Evolutionary conservation across 257 asterid species (phyloP).

Genomic region (Ocimum tenuiflorum): DNA sequence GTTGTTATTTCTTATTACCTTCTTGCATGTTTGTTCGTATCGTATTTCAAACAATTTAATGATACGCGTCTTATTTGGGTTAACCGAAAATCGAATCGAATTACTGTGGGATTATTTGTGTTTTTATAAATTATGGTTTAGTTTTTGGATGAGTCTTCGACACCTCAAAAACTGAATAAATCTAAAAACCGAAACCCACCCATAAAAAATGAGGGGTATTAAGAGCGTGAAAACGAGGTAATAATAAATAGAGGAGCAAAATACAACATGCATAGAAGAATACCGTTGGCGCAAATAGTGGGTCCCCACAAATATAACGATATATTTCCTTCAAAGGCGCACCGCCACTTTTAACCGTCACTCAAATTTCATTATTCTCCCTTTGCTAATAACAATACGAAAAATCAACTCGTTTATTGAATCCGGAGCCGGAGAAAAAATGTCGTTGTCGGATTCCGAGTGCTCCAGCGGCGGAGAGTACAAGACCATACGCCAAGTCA

Average conservation of each 20-base stretch:
- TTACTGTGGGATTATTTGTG: too few species aligned
- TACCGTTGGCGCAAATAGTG: slow-evolving; percentile 67
- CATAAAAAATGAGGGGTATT: too few species aligned
- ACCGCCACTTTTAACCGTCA: slow-evolving; percentile 27
- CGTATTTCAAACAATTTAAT: too few species aligned
- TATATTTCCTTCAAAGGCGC: slow-evolving; percentile 46
- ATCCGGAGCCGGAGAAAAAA: slow-evolving; percentile 27
- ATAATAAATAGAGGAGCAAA: slow-evolving; percentile 8
- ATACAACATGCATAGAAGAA: background rate
- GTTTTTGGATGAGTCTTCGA: too few species aligned
- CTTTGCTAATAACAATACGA: background rate
- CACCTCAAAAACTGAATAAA: too few species aligned
- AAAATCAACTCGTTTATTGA: background rate
- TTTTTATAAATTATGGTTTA: too few species aligned
- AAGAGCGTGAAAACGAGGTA: background rate
- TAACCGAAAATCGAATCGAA: too few species aligned
- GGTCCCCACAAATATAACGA: slow-evolving; percentile 66
- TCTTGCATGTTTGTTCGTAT: too few species aligned
- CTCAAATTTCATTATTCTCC: slow-evolving; percentile 15
- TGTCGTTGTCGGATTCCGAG: slow-evolving; percentile 92
- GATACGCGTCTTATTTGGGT: too few species aligned
- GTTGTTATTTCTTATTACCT: too few species aligned
- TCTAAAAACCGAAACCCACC: too few species aligned
- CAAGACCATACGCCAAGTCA: slow-evolving; percentile 73
- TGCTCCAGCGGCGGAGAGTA: slow-evolving; percentile 78